Percentiles rank a stretch among this genome's conserved stretches.
Conservation (phyloP, 495 filamentous ascomycete genomes). For the Tuber brumale region DNA sequence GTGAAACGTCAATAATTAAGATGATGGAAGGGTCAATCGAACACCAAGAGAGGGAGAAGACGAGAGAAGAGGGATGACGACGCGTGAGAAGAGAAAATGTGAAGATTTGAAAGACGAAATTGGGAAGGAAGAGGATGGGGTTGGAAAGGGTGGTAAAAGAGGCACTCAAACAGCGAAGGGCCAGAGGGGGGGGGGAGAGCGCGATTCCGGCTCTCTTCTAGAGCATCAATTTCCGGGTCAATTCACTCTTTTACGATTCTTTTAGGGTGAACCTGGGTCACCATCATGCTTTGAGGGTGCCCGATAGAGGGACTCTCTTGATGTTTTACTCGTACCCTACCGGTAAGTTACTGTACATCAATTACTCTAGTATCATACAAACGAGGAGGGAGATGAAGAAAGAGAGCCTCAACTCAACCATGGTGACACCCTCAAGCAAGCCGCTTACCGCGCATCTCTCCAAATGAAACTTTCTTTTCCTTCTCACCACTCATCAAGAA, state of each 20-base stretch:
- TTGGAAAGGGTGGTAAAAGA: conserved; percentile 13
- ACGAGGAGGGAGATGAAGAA: neutral
- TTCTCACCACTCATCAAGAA: neutral
- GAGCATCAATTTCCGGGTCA: neutral
- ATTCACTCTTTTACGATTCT: neutral
- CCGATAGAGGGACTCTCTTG: neutral
- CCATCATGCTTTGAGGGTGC: neutral
- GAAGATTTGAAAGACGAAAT: neutral
- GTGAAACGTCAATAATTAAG: neutral
- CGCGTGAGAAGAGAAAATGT: neutral
- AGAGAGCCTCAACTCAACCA: neutral
- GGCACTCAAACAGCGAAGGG: conserved; percentile 19
- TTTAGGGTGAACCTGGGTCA: neutral
- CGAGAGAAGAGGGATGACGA: neutral
- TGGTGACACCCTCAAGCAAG: neutral
- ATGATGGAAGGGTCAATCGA: conserved; percentile 5
- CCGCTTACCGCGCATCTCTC: neutral
- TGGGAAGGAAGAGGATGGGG: neutral
- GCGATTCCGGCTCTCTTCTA: neutral
- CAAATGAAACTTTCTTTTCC: neutral
- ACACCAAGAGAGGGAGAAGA: neutral
- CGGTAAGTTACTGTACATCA: no score
- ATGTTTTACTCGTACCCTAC: neutral
- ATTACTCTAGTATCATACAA: neutral
- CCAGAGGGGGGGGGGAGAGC: conserved; percentile 7